Percentiles rank a stretch among this genome's conserved stretches.
These are phyloP conservation scores for Asterochloris erici DNA, from an alignment of 139 green algal genomes.

Conservation along the genomic window DNA sequence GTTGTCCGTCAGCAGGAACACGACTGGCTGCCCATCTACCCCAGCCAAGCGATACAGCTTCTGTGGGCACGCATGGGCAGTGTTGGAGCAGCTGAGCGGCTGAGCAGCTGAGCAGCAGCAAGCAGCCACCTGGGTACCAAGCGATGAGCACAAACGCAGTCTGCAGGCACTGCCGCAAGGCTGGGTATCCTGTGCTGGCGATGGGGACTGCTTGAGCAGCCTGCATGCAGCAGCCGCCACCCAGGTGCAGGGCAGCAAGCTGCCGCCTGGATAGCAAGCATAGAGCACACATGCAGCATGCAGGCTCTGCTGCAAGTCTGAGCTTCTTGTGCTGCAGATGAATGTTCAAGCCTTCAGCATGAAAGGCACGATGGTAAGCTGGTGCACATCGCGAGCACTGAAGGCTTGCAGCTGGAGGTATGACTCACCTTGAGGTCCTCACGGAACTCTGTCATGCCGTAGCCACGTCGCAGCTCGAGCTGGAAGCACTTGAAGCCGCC, in stretches of 20 bases:
- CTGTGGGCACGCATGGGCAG: background rate
- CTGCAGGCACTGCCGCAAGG: background rate
- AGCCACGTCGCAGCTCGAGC: conserved; percentile 16
- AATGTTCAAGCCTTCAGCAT: too few species aligned
- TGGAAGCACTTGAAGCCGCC: conserved; percentile 9
- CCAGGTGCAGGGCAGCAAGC: too few species aligned
- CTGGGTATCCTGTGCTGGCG: too few species aligned
- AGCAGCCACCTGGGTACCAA: background rate
- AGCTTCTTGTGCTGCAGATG: too few species aligned
- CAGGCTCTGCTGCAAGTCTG: background rate
- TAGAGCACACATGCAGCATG: background rate
- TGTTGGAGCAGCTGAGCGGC: background rate
- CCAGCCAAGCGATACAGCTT: conserved; percentile 70
- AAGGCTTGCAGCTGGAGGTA: too few species aligned
- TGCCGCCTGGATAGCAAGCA: background rate
- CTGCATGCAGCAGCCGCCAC: too few species aligned
- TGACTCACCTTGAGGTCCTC: conserved; percentile 67
- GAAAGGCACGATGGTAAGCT: too few species aligned
- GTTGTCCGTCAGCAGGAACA: conserved; percentile 79
- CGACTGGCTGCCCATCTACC: conserved; percentile 55
- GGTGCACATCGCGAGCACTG: too few species aligned
- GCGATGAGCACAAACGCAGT: background rate
- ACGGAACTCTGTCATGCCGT: conserved; percentile 50
- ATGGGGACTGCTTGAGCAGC: too few species aligned
- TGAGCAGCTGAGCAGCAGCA: background rate